Evolutionary conservation across 2,329 filamentous ascomycete species (phyloP).

Genomic region (Penicillium nordicum): DNA sequence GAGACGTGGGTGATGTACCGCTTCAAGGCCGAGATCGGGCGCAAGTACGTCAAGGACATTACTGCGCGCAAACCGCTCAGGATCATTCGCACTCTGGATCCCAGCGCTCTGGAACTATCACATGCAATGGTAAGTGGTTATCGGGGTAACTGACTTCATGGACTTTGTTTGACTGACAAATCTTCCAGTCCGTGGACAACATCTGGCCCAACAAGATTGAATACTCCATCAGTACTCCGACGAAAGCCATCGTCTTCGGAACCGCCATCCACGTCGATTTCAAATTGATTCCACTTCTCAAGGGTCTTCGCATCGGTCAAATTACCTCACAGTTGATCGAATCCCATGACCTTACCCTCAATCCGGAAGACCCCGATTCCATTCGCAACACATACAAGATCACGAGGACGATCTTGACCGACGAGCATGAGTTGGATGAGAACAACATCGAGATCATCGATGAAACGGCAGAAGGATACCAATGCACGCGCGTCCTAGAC

Average conservation of each 20-base stretch:
- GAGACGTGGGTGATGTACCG: slow-evolving; percentile 87
- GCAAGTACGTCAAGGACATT: slow-evolving; percentile 84
- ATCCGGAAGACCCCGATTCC: slow-evolving; percentile 45
- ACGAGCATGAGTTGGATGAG: slow-evolving; percentile 67
- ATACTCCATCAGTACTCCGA: slow-evolving; percentile 89
- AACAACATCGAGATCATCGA: slow-evolving; percentile 57
- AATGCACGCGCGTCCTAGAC: slow-evolving; percentile 58
- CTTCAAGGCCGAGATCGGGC: slow-evolving; percentile 85
- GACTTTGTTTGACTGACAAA: slow-evolving; percentile 14
- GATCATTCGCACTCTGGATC: slow-evolving; percentile 72
- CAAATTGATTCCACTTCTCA: slow-evolving; percentile 80
- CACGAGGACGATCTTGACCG: slow-evolving; percentile 62
- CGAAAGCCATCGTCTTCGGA: slow-evolving; percentile 91
- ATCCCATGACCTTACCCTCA: slow-evolving; percentile 62
- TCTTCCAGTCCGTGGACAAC: slow-evolving; percentile 73
- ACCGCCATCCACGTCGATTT: slow-evolving; percentile 82
- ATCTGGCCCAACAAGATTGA: slow-evolving; percentile 97
- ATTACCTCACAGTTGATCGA: slow-evolving; percentile 80
- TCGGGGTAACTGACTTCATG: neutral
- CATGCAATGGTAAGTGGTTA: slow-evolving; percentile 68
- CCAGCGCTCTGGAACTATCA: slow-evolving; percentile 70
- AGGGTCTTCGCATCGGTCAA: slow-evolving; percentile 80
- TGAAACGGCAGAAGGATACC: slow-evolving; percentile 59
- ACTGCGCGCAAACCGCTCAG: slow-evolving; percentile 74
- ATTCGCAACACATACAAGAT: slow-evolving; percentile 54